Conservation (phyloP, 2,329 filamentous ascomycete species). For the Parascedosporium putredinis region DNA sequence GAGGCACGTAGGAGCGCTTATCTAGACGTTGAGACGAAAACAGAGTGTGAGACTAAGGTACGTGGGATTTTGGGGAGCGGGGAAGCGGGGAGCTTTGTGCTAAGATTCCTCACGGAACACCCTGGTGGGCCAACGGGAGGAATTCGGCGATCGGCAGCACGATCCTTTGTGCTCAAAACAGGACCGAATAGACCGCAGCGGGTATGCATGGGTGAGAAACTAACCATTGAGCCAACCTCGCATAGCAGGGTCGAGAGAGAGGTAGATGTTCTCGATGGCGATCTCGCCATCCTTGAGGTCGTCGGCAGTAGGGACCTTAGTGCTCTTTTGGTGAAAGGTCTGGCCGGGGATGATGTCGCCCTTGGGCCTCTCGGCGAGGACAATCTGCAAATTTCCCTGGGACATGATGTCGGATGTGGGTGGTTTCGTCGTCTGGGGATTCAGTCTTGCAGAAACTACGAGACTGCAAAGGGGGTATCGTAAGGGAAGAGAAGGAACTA, state of each 20-base stretch:
- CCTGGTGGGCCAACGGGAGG: no score
- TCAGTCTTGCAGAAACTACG: no score
- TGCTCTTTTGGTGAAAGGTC: constrained; percentile 48
- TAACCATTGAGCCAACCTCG: constrained; percentile 56
- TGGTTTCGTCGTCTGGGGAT: no score
- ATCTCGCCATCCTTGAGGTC: constrained; percentile 55
- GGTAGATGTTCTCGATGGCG: constrained; percentile 49
- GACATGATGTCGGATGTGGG: background rate
- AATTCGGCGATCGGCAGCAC: no score
- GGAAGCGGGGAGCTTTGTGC: no score
- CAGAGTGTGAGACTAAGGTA: no score
- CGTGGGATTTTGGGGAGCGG: no score
- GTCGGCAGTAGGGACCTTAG: constrained; percentile 37
- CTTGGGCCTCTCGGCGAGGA: constrained; percentile 54
- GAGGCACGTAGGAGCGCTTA: constrained; percentile 51
- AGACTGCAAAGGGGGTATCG: no score
- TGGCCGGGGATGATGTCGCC: constrained; percentile 51
- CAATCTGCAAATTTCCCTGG: constrained; percentile 33
- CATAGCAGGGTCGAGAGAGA: constrained; percentile 68
- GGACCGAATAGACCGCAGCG: no score
- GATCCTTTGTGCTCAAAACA: no score
- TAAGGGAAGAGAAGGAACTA: no score
- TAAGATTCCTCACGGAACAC: no score
- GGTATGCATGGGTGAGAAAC: constrained; percentile 11
- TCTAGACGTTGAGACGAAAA: constrained; percentile 25